Evolutionary conservation across 805 yeast species (phyloP), one percentile per base, ranked within the genome.

Genomic region (Ogataea corticis): DNA sequence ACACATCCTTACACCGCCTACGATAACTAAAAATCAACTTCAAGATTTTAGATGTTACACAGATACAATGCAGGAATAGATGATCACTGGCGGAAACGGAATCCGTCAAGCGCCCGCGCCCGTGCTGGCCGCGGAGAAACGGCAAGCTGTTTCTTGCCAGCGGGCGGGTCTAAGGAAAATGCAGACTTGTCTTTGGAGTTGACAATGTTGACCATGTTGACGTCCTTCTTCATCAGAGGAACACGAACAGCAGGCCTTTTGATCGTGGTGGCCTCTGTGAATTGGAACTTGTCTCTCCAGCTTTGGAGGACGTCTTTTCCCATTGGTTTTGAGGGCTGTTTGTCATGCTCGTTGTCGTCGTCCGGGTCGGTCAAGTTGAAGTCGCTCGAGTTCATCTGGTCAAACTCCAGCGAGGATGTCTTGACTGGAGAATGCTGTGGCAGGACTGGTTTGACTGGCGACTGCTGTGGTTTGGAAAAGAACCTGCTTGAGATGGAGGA

Each of bases 291-390:
- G 14, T 43, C 42, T 25, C 42, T 31, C 42, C 46, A 38, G 29
- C 38, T 33, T n/a, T 32, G 34, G 9, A 38, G 29, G 29, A 16
- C 11, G 11, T 28, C 15, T 38, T 33, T 36, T n/a, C 25, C 25
- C 25, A 9, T 21, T 9, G 25, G 25, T 40, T 34, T n/a, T n/a
- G n/a, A n/a, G n/a, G n/a, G n/a, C 25, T 15, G 17, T 32, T 18
- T 45, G 27, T 38, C 25, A 30, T 18, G 38, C 31, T 55, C 57
- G 7, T 50, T 54, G 27, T 57, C 59, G 14, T 55, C 54, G 18
- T 61, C 61, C 1, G 57, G 63, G 35, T 61, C 65, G 5, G 63
- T 62, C 7, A 57, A 37, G 15, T 55, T 60, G 32, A 51, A 62
- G 23, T 63, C 68, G 38, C 68, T 63, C 2, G 65, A 56, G 38